Percentiles rank a stretch among this genome's conserved stretches.
These are phyloP conservation scores for Paxillus ammoniavirescens DNA, from an alignment of 768 basidiomycete genomes.

Conservation along the genomic window DNA sequence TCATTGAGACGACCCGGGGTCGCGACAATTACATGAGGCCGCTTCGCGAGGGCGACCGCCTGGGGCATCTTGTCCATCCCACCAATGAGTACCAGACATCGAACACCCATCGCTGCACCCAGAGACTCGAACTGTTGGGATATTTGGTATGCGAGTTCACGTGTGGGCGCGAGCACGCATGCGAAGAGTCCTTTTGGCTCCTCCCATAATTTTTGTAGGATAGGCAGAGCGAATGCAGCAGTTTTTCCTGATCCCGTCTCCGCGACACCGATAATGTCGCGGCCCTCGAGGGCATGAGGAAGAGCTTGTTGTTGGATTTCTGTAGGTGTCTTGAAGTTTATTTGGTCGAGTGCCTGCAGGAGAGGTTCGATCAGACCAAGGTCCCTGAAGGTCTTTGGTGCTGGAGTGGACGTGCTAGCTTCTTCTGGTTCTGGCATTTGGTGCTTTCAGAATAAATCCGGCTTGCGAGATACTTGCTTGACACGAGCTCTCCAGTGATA, in stretches of 20 bases:
- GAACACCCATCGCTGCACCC: conserved; percentile 89
- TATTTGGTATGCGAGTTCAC: conserved; percentile 97
- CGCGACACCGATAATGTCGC: conserved; percentile 98
- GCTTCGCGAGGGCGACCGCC: conserved; percentile 87
- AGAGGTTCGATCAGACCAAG: conserved; percentile 90
- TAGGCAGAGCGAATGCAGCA: conserved; percentile 94
- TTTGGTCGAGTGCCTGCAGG: conserved; percentile 76
- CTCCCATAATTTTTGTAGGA: conserved; percentile 95
- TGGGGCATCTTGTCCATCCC: conserved; percentile 92
- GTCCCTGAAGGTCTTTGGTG: conserved; percentile 63
- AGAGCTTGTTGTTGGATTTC: conserved; percentile 86
- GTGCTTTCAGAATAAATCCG: background rate
- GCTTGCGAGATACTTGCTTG: background rate
- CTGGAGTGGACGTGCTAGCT: conserved; percentile 44
- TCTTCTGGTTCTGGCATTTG: conserved; percentile 66
- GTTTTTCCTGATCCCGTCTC: conserved; percentile 98
- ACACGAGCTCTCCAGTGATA: background rate
- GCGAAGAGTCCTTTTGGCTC: conserved; percentile 93
- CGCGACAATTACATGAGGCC: conserved; percentile 92
- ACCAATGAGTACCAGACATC: conserved; percentile 91
- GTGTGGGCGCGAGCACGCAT: conserved; percentile 93
- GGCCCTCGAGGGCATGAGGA: conserved; percentile 85
- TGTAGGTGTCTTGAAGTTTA: conserved; percentile 84
- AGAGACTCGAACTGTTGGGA: conserved; percentile 94
- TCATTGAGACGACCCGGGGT: conserved; percentile 93